A percentile compares a stretch with the other conserved stretches of the same genome.
Evolutionary conservation across 108 stramenopile species (phyloP).

Genomic region (Skeletonema tropicum): DNA sequence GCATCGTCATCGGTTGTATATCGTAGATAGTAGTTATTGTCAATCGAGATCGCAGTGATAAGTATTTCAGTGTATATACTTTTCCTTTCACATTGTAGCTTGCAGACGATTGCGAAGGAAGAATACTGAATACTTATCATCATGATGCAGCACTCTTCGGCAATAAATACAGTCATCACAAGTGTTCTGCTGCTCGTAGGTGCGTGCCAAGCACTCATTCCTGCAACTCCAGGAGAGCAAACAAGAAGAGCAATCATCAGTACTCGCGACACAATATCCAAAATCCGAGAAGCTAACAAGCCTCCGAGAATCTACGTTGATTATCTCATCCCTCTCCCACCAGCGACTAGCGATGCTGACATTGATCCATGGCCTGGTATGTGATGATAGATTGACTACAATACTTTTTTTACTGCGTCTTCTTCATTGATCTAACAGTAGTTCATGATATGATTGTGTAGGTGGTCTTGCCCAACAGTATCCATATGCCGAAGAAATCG

Average conservation of each 20-base stretch:
- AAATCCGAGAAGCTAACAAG: constrained; percentile 21
- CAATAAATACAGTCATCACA: background rate
- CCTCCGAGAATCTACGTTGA: constrained; percentile 58
- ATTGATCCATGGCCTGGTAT: constrained; percentile 74
- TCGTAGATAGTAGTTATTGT: too few relatives aligned
- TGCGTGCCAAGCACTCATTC: constrained; percentile 31
- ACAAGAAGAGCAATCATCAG: constrained; percentile 40
- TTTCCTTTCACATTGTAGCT: too few relatives aligned
- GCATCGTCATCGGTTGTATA: too few relatives aligned
- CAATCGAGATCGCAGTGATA: too few relatives aligned
- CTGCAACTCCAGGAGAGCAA: constrained; percentile 48
- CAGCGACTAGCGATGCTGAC: constrained; percentile 63
- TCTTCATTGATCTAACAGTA: too few relatives aligned
- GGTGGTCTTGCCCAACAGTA: constrained; percentile 70
- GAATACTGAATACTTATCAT: too few relatives aligned
- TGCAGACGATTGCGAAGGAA: too few relatives aligned
- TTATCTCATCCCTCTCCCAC: constrained; percentile 67
- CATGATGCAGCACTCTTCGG: too few relatives aligned
- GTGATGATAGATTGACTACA: too few relatives aligned
- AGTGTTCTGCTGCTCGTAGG: background rate
- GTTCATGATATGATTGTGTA: too few relatives aligned
- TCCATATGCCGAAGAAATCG: constrained; percentile 65
- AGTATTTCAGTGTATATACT: too few relatives aligned
- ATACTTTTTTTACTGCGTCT: too few relatives aligned
- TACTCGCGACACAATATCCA: constrained; percentile 22